Base-by-base conservation (phyloP, 202 grass and related monocot genomes). In the Carex arenaria region DNA sequence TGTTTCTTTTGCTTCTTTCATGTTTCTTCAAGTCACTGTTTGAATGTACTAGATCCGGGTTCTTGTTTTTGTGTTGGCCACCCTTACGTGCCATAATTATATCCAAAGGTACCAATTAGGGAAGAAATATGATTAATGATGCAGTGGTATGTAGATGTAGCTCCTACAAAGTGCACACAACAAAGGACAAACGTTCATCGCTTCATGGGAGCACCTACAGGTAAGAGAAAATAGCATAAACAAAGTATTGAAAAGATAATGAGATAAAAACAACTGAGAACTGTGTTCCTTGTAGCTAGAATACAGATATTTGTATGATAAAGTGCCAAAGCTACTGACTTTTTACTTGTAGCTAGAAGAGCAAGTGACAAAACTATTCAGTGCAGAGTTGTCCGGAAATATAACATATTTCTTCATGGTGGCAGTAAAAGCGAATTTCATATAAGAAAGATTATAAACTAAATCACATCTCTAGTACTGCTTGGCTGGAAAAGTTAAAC, bases 41-140 rank as follows among this genome's bases (percentile, higher is more conserved):
- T 91, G 85, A 85, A 51, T 77, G 85, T 79, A 87, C 81, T 80
- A 47, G 64, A 83, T 84, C 90, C 87, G 18, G 71, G 65, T 49
- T 71, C 91, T 81, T 81, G 87, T 88, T 92, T 82, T 89, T 95
- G 76, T 87, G 90, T 82, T 99, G 96, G 34, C 86, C 85, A 82
- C 93, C 96, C 88, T 90, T 93, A 53, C 91, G 90, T 84, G 89
- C 89, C 96, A 99, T 99, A 85, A 82, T 85, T 84, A 5, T 79
- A 56, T 84, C 30, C 42, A 28, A 15, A 79, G 23, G 53, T 38
- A 78, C 15, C 52, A 78, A 9, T 57, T 36, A 38, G 53, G 6
- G 26, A 56, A 78, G 30, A 78, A 10, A 32, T 59, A 77, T 36
- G 53, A 38, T 38, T 36, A 78, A 0, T 38, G 53, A 14, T 36